A percentile compares a stretch with the other conserved stretches of the same genome.
phyloP scores from a whole-genome alignment of 345 rosid genomes.

The Eutrema yunnanense region DNA sequence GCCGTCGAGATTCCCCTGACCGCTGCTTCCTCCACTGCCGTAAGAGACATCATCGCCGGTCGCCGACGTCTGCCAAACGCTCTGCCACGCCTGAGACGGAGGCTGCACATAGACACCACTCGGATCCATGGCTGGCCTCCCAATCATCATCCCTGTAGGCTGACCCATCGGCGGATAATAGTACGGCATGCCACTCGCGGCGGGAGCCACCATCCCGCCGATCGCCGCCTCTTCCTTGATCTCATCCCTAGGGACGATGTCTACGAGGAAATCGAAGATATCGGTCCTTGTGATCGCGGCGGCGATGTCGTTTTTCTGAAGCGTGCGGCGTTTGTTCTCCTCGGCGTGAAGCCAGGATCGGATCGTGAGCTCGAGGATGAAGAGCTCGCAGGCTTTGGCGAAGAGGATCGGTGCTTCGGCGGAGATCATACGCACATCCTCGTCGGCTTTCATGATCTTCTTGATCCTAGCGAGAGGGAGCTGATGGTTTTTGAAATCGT shows the following conservation, averaged over 20 bases:
- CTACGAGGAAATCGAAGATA: slow-evolving; percentile 86
- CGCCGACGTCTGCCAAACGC: slow-evolving; percentile 74
- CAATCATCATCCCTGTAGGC: slow-evolving; percentile 88
- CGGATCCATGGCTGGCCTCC: slow-evolving; percentile 80
- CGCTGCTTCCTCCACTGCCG: slow-evolving; percentile 59
- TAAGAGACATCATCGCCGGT: slow-evolving; percentile 61
- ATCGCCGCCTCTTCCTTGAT: slow-evolving; percentile 69
- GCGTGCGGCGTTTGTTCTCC: slow-evolving; percentile 88
- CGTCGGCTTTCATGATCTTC: slow-evolving; percentile 98
- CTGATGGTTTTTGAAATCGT: slow-evolving; percentile 96
- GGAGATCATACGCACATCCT: slow-evolving; percentile 98
- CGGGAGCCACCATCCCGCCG: slow-evolving; percentile 50
- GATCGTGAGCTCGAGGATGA: slow-evolving; percentile 87
- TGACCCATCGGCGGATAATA: slow-evolving; percentile 86
- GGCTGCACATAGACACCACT: slow-evolving; percentile 67
- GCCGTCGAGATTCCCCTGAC: slow-evolving; percentile 64
- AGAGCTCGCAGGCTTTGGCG: slow-evolving; percentile 94
- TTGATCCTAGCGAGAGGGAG: slow-evolving; percentile 91
- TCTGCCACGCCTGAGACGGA: slow-evolving; percentile 96
- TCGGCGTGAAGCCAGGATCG: slow-evolving; percentile 98
- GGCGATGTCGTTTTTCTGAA: slow-evolving; percentile 92
- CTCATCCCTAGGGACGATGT: slow-evolving; percentile 88
- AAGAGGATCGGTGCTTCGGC: slow-evolving; percentile 93
- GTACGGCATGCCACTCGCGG: slow-evolving; percentile 82
- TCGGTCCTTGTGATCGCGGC: slow-evolving; percentile 90